Base-by-base conservation (phyloP, 768 basidiomycete species). In the Cystobasidiopsis lactophilus region DNA sequence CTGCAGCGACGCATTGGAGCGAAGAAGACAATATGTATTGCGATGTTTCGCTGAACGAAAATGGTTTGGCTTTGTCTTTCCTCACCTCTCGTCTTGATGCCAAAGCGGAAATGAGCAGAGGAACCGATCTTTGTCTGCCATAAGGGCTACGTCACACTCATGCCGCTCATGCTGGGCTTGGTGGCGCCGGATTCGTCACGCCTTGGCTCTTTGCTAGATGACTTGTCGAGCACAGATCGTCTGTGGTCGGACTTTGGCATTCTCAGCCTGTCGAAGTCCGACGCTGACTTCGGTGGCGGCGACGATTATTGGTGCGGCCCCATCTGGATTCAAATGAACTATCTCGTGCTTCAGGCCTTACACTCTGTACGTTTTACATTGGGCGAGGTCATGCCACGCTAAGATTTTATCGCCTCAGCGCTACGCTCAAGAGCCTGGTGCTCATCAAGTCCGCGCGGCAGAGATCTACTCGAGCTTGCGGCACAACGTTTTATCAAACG, bases 251-350 rank as follows among this genome's bases (percentile, higher is more conserved):
- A 76, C 1, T 88, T 78, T 64, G 89, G 91, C 26, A 69, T 95
- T 33, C 79, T 89, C 27, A 89, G 85, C 57, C 68, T 96, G 50
- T 85, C 82, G 5, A 77, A 74, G n/a, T 76, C 77, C 19, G 85
- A 95, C 63, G 77, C 80, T n/a, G 75, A 83, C 46, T 95, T 86
- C 60, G 89, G 88, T 14, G 69, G 76, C 60, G 91, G 81, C 44
- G 89, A 96, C 67, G 84, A 96, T 68, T 96, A 96, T 66, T 96
- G 89, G 89, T 80, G 80, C 61, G 88, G 91, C 1, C 84, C 89
- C 2, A 81, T 96, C 46, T 95, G 89, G 89, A 75, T 93, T 35
- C 89, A 85, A 66, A 89, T 96, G 82, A 95, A 96, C 67, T 96
- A 86, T 64, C 73, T 96, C 56, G 78, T 80, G 16, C 70, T 96